Percentiles rank a stretch among this genome's conserved stretches.
Evolutionary conservation across 495 filamentous ascomycete species (phyloP).

Genomic region (Penicillium coffeae): DNA sequence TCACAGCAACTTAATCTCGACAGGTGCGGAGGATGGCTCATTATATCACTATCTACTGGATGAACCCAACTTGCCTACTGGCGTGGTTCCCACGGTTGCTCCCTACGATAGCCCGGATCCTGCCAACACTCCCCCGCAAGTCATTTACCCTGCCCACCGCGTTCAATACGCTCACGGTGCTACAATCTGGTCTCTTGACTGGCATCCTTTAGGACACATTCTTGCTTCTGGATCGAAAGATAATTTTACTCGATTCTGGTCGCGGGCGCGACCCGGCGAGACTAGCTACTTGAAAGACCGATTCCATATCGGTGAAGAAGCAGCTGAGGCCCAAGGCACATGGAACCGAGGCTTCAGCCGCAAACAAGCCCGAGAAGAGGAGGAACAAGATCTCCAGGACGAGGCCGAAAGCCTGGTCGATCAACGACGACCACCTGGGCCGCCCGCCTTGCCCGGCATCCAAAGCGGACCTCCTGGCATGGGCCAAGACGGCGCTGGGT

Average conservation of each 20-base stretch:
- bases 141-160: conserved; percentile 83
- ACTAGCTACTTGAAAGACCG: conserved; percentile 77
- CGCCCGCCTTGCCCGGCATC: conserved; percentile 50
- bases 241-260: conserved; percentile 94
- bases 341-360: conserved; percentile 79
- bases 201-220: conserved; percentile 95
- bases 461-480: conserved; percentile 34
- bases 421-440: conserved; percentile 64
- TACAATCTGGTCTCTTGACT: conserved; percentile 94
- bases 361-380: conserved; percentile 79
- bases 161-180: conserved; percentile 85
- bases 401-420: conserved; percentile 92
- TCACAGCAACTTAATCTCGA: conserved; percentile 82
- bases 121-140: conserved; percentile 70
- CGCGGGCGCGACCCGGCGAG: conserved; percentile 81
- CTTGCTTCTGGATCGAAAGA: conserved; percentile 98
- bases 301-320: conserved; percentile 91
- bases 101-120: conserved; percentile 82
- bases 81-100: conserved; percentile 61
- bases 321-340: conserved; percentile 87
- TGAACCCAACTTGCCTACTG: conserved; percentile 77
- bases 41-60: conserved; percentile 90
- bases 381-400: conserved; percentile 89
- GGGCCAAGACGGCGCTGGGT: conserved; percentile 31
- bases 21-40: conserved; percentile 82